Percentiles rank a stretch among this genome's conserved stretches.
These are phyloP conservation scores for Xylaria nigripes DNA, from an alignment of 495 filamentous ascomycete species.

Conservation along the genomic window DNA sequence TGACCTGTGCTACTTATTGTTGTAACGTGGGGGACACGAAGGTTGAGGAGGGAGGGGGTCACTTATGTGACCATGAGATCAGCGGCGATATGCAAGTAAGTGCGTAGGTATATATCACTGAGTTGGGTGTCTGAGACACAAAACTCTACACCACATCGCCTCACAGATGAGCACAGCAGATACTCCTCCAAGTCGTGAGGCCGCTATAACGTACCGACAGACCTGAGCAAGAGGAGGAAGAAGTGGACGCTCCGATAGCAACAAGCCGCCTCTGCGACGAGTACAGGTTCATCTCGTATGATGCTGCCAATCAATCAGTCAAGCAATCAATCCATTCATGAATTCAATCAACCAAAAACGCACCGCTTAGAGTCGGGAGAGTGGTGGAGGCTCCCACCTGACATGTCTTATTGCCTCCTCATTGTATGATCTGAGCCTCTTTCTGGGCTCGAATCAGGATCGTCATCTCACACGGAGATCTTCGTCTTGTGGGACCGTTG, in stretches of 20 bases:
- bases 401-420: not conserved
- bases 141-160: not conserved
- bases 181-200: not conserved
- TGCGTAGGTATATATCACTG: not conserved
- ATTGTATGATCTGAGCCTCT: not conserved
- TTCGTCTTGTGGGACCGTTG: not conserved
- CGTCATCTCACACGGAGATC: not conserved
- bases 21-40: not conserved
- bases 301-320: not conserved
- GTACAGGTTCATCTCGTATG: not conserved
- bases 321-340: too few species aligned
- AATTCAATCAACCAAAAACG: not conserved
- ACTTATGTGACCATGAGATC: not conserved
- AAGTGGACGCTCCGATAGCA: slow-evolving; percentile 2
- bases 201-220: not conserved
- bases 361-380: not conserved
- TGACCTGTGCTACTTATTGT: not conserved
- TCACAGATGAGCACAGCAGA: not conserved
- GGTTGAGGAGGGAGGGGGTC: not conserved
- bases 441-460: not conserved
- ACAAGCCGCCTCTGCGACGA: not conserved
- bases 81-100: not conserved
- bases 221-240: not conserved
- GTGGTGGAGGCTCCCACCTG: not conserved
- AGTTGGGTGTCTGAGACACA: not conserved